Base-by-base conservation (phyloP, 257 asterid species). In the Lithospermum erythrorhizon region DNA sequence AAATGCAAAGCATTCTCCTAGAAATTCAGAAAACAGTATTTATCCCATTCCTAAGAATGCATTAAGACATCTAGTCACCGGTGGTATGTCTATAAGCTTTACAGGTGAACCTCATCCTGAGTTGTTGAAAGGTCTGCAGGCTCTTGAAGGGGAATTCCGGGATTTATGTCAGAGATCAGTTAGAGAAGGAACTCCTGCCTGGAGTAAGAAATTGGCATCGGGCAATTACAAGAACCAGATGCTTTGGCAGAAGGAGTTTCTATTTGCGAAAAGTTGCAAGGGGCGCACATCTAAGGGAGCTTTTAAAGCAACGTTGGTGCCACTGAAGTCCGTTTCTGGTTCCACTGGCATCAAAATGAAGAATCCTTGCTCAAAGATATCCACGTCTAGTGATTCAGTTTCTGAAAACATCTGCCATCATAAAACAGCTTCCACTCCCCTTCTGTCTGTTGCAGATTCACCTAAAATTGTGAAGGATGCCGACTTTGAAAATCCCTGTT, bases 251-350 rank as follows among this genome's bases (percentile, higher is more conserved):
- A 88, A 80, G 78, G 24, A 83, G 3, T 68, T 71, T 77, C 94
- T 78, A 29, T 71, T 78, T 52, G 95, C 82, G 76, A 87, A 84
- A 65, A 80, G 66, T 61, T 78, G 73, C 72, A 82, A 68, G 72
- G 86, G 91, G 6, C 79, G 84, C 17, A 61, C 71, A 32, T 63
- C 86, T 10, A 91, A 82, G 79, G 83, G 88, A 52, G 73, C 86
- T 65, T 76, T 82, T 56, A 83, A 86, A 76, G 86, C 95, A 55
- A 85, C 74, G 63, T 78, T 82, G 9, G 73, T 89, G 47, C 78
- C 91, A 24, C 79, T 86, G 52, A 81, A 78, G 67, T 66, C 76
- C 6, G 75, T 71, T 27, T 60, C 91, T 4, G 70, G 74, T 59
- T 72, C 87, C 32, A 69, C 94, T 21, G 54, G 70, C 61, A 67